phyloP scores from a whole-genome alignment of 164 flowering plant genomes.

The Saururus chinensis region DNA sequence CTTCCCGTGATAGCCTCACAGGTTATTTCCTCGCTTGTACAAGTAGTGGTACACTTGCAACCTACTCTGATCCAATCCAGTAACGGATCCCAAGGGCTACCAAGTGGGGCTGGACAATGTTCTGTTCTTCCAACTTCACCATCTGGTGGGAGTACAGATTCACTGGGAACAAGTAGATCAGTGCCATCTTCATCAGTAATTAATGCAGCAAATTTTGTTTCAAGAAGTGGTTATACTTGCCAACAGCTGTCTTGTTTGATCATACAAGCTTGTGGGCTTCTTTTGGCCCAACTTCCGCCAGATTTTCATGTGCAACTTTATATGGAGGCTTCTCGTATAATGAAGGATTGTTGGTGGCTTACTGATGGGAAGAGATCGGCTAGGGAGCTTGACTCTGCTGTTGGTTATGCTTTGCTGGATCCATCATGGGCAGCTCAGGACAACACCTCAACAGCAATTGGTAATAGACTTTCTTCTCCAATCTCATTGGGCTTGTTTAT shows the following conservation, averaged over 20 bases:
- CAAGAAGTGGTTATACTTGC: conserved; percentile 82
- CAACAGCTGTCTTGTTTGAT: conserved; percentile 86
- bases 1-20: conserved; percentile 85
- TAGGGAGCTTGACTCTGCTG: conserved; percentile 85
- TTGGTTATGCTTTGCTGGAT: conserved; percentile 87
- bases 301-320: conserved; percentile 88
- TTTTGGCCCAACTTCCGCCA: conserved; percentile 89
- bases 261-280: conserved; percentile 95
- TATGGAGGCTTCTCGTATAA: conserved; percentile 67
- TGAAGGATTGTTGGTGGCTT: conserved; percentile 95
- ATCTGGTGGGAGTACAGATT: conserved; percentile 93
- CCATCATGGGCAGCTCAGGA: conserved; percentile 99
- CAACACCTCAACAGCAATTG: conserved; percentile 88
- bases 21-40: conserved; percentile 78
- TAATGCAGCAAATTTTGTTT: conserved; percentile 62
- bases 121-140: conserved; percentile 89
- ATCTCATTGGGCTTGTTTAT: not conserved
- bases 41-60: conserved; percentile 83
- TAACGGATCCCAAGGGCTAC: conserved; percentile 56
- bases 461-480: not conserved
- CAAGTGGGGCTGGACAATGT: conserved; percentile 46
- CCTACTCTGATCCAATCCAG: conserved; percentile 83
- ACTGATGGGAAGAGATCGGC: conserved; percentile 67
- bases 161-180: conserved; percentile 67
- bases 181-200: conserved; percentile 59